Evolutionary conservation across 2,329 filamentous ascomycete genomes (phyloP).

Genomic region (Colletotrichum sublineola): DNA sequence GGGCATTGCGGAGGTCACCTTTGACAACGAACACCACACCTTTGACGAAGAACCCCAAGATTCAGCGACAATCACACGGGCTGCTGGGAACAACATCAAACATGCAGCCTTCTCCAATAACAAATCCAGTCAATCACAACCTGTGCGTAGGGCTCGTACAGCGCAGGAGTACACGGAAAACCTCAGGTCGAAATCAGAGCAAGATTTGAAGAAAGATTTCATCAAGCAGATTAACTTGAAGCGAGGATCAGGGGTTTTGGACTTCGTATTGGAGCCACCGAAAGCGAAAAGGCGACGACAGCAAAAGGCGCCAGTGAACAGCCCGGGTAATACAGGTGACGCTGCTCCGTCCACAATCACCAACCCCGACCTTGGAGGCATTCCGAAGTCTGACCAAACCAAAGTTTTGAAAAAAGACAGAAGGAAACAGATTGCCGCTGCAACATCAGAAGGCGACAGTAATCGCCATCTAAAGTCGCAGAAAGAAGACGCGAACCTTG

Average conservation of each 20-base stretch:
- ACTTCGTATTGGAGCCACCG: not conserved
- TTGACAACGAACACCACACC: not conserved
- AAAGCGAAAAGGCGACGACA: not conserved
- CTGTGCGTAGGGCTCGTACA: not conserved
- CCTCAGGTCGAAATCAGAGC: not conserved
- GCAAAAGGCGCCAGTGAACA: not conserved
- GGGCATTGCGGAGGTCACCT: rapidly evolving
- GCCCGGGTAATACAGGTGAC: not conserved
- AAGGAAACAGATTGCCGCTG: not conserved
- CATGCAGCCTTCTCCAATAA: not conserved
- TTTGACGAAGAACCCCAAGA: not conserved
- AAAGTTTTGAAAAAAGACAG: not conserved
- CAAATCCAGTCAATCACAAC: not conserved
- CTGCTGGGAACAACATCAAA: not conserved
- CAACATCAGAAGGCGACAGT: not conserved
- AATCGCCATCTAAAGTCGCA: not conserved
- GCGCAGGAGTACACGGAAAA: not conserved
- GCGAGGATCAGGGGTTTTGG: not conserved
- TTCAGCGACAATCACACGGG: too few relatives aligned
- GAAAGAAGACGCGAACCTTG: not conserved
- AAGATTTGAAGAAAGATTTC: not conserved
- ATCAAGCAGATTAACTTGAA: not conserved
- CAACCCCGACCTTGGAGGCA: not conserved
- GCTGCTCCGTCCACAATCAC: too few relatives aligned
- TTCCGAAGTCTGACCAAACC: not conserved